Percentiles rank a stretch among this genome's conserved stretches.
Conservation (phyloP, 805 yeast species). For the Suhomyces canberraensis region DNA sequence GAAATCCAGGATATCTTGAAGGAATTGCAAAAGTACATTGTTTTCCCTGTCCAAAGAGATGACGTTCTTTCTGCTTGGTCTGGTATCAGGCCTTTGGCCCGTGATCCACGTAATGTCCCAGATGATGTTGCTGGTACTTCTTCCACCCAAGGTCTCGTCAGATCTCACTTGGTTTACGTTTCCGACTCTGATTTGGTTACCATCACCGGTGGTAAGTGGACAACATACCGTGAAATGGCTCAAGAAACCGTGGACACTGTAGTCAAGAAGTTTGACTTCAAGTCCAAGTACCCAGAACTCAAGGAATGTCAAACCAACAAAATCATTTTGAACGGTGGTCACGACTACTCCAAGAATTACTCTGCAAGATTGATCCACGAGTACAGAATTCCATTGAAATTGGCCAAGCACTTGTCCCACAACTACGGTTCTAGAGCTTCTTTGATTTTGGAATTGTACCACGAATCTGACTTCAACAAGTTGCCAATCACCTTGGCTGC, state of each 20-base stretch:
- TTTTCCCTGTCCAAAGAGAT: conserved; percentile 81
- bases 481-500: conserved; percentile 64
- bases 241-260: conserved; percentile 84
- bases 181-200: conserved; percentile 78
- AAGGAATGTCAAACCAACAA: conserved; percentile 52
- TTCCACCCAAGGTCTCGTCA: conserved; percentile 83
- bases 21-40: conserved; percentile 86
- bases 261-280: conserved; percentile 45
- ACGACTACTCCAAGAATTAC: conserved; percentile 69
- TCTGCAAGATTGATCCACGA: conserved; percentile 78
- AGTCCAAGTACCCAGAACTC: conserved; percentile 19
- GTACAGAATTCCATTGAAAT: conserved; percentile 64
- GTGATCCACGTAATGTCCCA: conserved; percentile 64
- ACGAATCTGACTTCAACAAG: conserved; percentile 50
- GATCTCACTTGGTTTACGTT: conserved; percentile 78
- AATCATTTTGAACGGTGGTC: conserved; percentile 73
- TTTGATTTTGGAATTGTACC: conserved; percentile 58
- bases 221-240: conserved; percentile 97
- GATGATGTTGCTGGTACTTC: conserved; percentile 29
- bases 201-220: conserved; percentile 97
- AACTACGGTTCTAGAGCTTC: conserved; percentile 92
- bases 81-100: conserved; percentile 92
- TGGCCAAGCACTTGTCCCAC: conserved; percentile 77
- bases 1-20: conserved; percentile 84
- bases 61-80: conserved; percentile 96